Percentiles rank a stretch among this genome's conserved stretches.
Conservation (phyloP, 2,329 filamentous ascomycete species). For the Sporothrix inflata region DNA sequence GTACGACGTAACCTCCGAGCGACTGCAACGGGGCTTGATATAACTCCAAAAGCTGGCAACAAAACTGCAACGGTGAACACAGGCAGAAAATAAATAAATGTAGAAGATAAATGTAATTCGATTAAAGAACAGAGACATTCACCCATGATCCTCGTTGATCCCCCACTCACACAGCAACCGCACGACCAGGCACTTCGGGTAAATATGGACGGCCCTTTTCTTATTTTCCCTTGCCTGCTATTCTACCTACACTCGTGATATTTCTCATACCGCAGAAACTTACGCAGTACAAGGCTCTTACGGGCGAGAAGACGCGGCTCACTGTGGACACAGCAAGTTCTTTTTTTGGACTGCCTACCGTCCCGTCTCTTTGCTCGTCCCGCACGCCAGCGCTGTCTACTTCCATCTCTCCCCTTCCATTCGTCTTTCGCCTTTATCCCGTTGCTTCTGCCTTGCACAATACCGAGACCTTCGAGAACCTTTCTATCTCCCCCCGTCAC, state of each 20-base stretch:
- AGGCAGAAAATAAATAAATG: no score
- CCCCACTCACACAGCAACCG: not conserved
- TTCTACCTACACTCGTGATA: not conserved
- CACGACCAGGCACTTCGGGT: constrained; percentile 6
- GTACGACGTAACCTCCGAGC: no score
- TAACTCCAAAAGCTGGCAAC: no score
- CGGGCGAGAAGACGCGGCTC: not conserved
- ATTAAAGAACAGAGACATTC: no score
- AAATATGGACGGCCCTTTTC: constrained; percentile 16
- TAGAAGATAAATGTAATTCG: no score
- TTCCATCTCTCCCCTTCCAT: not conserved
- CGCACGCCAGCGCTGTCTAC: not conserved
- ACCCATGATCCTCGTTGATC: not conserved
- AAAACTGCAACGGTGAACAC: no score
- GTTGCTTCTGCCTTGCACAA: constrained; percentile 1
- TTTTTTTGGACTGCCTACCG: constrained; percentile 9
- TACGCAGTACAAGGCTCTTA: not conserved
- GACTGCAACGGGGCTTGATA: no score
- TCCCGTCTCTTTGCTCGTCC: constrained; percentile 1
- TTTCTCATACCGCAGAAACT: not conserved
- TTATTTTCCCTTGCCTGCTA: not conserved
- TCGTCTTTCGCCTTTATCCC: not conserved
- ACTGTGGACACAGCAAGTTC: not conserved
- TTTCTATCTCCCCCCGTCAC: not conserved
- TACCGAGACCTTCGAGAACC: constrained; percentile 17